Base-by-base conservation (phyloP, 169 alveolate species). In the Cryptosporidium muris region DNA sequence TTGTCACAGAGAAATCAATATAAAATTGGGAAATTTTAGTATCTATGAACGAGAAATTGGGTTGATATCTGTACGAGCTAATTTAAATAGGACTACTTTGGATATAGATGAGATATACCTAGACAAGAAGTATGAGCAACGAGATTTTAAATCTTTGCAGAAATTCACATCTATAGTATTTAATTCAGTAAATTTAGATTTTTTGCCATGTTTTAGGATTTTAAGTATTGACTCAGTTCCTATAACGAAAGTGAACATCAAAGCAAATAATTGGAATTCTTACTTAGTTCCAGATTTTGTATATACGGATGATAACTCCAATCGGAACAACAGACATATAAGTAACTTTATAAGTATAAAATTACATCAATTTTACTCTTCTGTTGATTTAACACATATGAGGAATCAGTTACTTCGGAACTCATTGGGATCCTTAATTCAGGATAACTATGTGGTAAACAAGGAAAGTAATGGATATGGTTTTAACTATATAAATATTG, bases 141-240 rank as follows among this genome's bases (percentile, higher is more conserved):
- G 0, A 0, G 25, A 64, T 5, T 25, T 14, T 45, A 7, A 14
- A 2, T 45, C 53, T n/a, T 34, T 74, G 40, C 63, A 54, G 49
- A 74, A 16, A 34, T 45, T 58, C n/a, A 60, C 85, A 74, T 42
- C 56, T 12, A 48, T 47, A n/a, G 7, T 49, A 3, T 7, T 60
- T 14, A 56, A 60, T 37, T 40, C 47, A 43, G 37, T 60, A 8
- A 36, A 45, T 12, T 37, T 74, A 34, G 45, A 63, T 25, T 74
- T 74, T 43, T 64, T 74, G 0, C 85, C 85, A 25, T 25, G 68
- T 37, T 4, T 58, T 3, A 74, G 34, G 48, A 42, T 74, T 45
- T 42, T 60, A 5, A 68, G 54, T 34, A 42, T 74, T 14, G 85
- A 60, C 8, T 25, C 25, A 25, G 25, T 25, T 25, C 25, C 25